These are phyloP conservation scores for Rhodocollybia butyracea DNA, from an alignment of 768 basidiomycete species.

Conservation along the genomic window DNA sequence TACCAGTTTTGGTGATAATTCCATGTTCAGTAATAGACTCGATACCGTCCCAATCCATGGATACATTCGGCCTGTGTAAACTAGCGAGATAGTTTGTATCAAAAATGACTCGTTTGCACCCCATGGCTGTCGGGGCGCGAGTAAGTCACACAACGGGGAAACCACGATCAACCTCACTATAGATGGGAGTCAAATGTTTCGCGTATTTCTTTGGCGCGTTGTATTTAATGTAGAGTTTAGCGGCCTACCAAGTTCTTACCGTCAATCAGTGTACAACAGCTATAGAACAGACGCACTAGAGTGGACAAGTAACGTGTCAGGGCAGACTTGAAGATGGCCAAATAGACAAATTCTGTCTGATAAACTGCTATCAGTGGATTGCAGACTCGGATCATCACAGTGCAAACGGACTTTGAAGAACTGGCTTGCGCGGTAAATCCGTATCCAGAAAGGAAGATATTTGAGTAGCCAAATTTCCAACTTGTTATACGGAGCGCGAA, in stretches of 20 bases:
- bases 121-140: constrained; percentile 35
- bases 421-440: constrained; percentile 44
- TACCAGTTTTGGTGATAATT: constrained; percentile 37
- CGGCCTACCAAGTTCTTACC: too few relatives aligned
- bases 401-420: constrained; percentile 39
- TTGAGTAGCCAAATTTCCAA: constrained; percentile 52
- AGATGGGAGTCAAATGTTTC: constrained; percentile 46
- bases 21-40: constrained; percentile 37
- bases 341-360: neutral
- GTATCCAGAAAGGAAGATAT: constrained; percentile 47
- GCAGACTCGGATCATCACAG: neutral
- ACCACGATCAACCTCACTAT: constrained; percentile 32
- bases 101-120: constrained; percentile 62
- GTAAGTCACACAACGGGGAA: neutral
- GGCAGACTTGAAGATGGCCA: too few relatives aligned
- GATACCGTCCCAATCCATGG: constrained; percentile 38
- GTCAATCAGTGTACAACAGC: too few relatives aligned
- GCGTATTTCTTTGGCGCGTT: constrained; percentile 47
- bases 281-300: too few relatives aligned
- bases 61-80: constrained; percentile 50
- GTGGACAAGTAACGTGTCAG: too few relatives aligned
- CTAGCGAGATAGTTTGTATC: constrained; percentile 57
- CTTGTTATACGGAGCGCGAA: constrained; percentile 25
- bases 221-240: too few relatives aligned
- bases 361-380: neutral